Conservation (phyloP, 2,329 filamentous ascomycete species). For the Beauveria asiatica region DNA sequence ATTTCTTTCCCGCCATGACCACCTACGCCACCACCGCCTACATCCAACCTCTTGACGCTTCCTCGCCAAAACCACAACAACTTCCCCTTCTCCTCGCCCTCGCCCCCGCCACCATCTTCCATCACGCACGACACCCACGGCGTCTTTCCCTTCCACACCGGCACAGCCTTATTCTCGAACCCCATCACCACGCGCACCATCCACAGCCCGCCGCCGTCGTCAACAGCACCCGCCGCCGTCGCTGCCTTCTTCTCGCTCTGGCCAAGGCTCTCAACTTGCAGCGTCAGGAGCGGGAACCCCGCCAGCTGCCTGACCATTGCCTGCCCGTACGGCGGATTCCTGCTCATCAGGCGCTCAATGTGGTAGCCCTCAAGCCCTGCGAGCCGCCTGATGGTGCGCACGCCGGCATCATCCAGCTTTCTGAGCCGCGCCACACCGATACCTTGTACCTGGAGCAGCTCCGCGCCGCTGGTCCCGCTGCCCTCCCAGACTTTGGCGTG, state of each 20-base stretch:
- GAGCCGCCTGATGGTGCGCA: constrained; percentile 65
- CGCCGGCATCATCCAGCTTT: constrained; percentile 62
- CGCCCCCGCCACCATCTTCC: constrained; percentile 30
- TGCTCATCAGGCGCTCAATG: constrained; percentile 69
- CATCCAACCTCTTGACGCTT: constrained; percentile 53
- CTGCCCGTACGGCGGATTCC: constrained; percentile 75
- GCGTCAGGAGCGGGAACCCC: constrained; percentile 57
- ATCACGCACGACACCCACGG: constrained; percentile 68
- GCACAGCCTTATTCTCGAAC: constrained; percentile 57
- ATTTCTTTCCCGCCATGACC: constrained; percentile 41
- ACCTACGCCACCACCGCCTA: background rate
- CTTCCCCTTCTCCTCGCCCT: constrained; percentile 15
- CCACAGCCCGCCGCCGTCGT: constrained; percentile 13
- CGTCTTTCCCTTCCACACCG: constrained; percentile 53
- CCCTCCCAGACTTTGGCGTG: constrained; percentile 74
- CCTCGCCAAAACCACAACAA: constrained; percentile 60
- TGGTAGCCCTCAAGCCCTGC: constrained; percentile 56
- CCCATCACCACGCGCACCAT: constrained; percentile 58
- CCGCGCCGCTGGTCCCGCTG: constrained; percentile 57
- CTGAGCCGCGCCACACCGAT: constrained; percentile 69
- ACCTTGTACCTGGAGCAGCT: constrained; percentile 74
- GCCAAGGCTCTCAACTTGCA: constrained; percentile 18
- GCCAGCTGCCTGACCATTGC: constrained; percentile 56
- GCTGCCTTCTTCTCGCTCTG: background rate
- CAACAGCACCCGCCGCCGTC: background rate